These are phyloP conservation scores for Zarea fungicola DNA, from an alignment of 2,329 filamentous ascomycete species.

Conservation along the genomic window DNA sequence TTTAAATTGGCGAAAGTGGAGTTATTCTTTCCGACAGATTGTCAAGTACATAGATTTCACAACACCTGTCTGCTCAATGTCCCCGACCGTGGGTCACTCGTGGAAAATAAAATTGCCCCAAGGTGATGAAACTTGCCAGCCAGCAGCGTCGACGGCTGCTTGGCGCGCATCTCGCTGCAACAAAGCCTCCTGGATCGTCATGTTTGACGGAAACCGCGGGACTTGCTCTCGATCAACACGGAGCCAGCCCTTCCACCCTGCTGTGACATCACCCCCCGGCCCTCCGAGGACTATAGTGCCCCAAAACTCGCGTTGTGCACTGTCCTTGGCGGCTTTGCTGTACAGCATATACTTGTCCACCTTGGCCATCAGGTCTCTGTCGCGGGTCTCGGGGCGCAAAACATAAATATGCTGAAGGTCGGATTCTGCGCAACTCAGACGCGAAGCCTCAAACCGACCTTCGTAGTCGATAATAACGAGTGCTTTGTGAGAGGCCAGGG, in stretches of 20 bases:
- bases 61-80: too few species aligned
- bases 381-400: conserved; percentile 32
- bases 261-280: conserved; percentile 26
- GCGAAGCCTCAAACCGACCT: conserved; percentile 48
- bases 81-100: too few species aligned
- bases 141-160: conserved; percentile 35
- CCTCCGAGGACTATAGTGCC: conserved; percentile 51
- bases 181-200: conserved; percentile 42
- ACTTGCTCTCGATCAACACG: conserved; percentile 41
- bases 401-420: conserved; percentile 43
- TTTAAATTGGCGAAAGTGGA: too few species aligned
- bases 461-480: conserved; percentile 53
- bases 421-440: too few species aligned
- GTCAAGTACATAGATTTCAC: too few species aligned
- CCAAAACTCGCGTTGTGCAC: conserved; percentile 48
- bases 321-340: conserved; percentile 32
- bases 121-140: conserved; percentile 42
- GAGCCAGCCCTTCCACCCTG: conserved; percentile 46
- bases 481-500: conserved; percentile 43
- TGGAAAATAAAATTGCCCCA: conserved; percentile 46
- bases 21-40: too few species aligned
- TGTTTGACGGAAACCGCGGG: conserved; percentile 31
- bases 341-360: conserved; percentile 49
- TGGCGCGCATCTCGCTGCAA: conserved; percentile 34
- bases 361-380: conserved; percentile 32